phyloP scores from a whole-genome alignment of 352 stramenopile genomes.

The Pythium folliculosum region DNA sequence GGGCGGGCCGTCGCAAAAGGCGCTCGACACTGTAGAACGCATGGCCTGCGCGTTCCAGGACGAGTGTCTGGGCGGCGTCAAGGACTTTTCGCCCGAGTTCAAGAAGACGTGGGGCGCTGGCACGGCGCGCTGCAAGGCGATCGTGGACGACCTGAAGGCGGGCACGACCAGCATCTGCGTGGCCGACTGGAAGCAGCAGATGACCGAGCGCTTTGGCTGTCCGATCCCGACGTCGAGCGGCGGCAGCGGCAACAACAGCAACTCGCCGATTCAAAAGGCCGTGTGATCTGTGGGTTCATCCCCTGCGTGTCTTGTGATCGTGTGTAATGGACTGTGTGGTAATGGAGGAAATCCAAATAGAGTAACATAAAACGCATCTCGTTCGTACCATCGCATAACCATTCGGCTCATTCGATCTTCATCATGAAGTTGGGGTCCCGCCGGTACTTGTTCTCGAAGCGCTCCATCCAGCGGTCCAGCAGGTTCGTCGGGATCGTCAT shows the following conservation, averaged over 20 bases:
- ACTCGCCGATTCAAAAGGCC: slow-evolving; percentile 15
- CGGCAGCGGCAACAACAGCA: neutral
- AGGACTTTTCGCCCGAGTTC: slow-evolving; percentile 30
- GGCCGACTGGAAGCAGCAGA: slow-evolving; percentile 23
- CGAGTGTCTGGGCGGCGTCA: slow-evolving; percentile 32
- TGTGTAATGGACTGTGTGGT: neutral
- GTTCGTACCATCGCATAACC: neutral
- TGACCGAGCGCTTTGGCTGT: slow-evolving; percentile 30
- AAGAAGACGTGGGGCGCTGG: slow-evolving; percentile 27
- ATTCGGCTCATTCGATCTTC: slow-evolving; percentile 39
- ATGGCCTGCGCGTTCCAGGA: slow-evolving; percentile 34
- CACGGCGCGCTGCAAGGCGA: slow-evolving; percentile 29
- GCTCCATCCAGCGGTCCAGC: slow-evolving; percentile 81
- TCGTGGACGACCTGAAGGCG: slow-evolving; percentile 25
- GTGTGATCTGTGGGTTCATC: neutral
- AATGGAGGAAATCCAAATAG: neutral
- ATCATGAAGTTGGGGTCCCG: slow-evolving; percentile 87
- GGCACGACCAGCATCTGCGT: slow-evolving; percentile 22
- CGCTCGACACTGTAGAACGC: slow-evolving; percentile 16
- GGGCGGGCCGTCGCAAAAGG: slow-evolving; percentile 12
- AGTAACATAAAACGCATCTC: neutral
- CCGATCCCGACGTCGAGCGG: slow-evolving; percentile 4
- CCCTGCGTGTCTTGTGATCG: neutral
- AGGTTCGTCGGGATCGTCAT: slow-evolving; percentile 85
- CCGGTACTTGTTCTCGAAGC: slow-evolving; percentile 80